Evolutionary conservation across 208 protist genomes (phyloP).

Genomic region (Crithidia sp.): DNA sequence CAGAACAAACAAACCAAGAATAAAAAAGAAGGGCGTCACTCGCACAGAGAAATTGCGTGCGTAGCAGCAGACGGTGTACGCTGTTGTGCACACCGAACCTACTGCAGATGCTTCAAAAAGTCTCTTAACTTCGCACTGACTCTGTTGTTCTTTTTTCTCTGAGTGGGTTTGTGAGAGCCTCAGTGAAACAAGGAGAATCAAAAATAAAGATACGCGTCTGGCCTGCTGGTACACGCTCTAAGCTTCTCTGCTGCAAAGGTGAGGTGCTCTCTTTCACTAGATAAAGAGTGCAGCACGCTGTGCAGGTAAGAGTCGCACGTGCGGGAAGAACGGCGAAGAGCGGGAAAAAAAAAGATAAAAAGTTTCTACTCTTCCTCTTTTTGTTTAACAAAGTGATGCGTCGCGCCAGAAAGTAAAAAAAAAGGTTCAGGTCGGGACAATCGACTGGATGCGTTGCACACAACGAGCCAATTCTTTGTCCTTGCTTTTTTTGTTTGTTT

Average conservation of each 20-base stretch:
- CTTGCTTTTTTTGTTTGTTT: background rate
- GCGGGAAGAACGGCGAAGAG: background rate
- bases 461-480: background rate
- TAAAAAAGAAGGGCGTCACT: background rate
- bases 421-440: too few species aligned
- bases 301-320: background rate
- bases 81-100: slow-evolving; percentile 9
- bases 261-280: slow-evolving; percentile 15
- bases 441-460: too few species aligned
- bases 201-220: background rate
- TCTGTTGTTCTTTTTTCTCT: too few species aligned
- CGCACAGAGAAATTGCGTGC: slow-evolving; percentile 14
- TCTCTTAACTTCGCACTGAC: too few species aligned
- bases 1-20: slow-evolving; percentile 1
- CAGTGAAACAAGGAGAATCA: background rate
- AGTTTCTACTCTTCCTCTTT: background rate
- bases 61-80: slow-evolving; percentile 9
- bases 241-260: background rate
- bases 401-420: too few species aligned
- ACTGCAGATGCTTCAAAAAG: background rate
- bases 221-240: background rate
- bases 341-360: background rate
- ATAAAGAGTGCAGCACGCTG: slow-evolving; percentile 17
- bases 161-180: too few species aligned
- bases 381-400: background rate